Base-by-base conservation (phyloP, 805 yeast genomes). In the Lachancea mirantina region DNA sequence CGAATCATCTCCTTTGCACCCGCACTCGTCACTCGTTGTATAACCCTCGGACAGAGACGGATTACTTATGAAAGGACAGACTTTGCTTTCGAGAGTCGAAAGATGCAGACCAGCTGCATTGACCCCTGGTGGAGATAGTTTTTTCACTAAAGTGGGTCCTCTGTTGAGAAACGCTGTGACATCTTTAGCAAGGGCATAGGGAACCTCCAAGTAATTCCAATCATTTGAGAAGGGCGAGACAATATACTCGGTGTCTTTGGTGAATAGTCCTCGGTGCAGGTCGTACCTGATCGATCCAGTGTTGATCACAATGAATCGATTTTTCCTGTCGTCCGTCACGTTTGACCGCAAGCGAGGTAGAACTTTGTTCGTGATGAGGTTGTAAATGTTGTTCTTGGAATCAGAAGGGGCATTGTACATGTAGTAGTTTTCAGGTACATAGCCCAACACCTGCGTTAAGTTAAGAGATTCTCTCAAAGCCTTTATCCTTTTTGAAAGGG, bases 211-310 rank as follows among this genome's bases (percentile, higher is more conserved):
- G 30, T 69, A 74, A 19, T 67, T 71, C 96, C 96, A 89, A 24
- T 68, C 68, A 49, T 87, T 85, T 33, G 73, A 67, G 58, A 85
- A 88, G 0, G 97, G 96, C 0, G 94, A 77, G 1, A 89, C 83
- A 26, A 81, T 83, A 50, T 68, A 89, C 45, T 81, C 81, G 0
- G 89, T 68, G 54, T 87, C 94, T 26, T 62, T 61, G 0, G 95
- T 87, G 52, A 79, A 88, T 2, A 80, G 77, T 0, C 96, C 97
- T 50, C 77, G 72, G 60, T 80, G 81, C 28, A 88, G 59, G 56
- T 88, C 96, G 50, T 84, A 89, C 34, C 96, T 70, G 3, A 88
- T 71, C 4, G 95, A 79, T 1, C 96, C 96, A 0, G 95, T 81
- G 53, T 89, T 89, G 39, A 84, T 73, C 27, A 83, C 59, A 16